Conservation (phyloP, 2,329 filamentous ascomycete species). For the Claviceps africana region DNA sequence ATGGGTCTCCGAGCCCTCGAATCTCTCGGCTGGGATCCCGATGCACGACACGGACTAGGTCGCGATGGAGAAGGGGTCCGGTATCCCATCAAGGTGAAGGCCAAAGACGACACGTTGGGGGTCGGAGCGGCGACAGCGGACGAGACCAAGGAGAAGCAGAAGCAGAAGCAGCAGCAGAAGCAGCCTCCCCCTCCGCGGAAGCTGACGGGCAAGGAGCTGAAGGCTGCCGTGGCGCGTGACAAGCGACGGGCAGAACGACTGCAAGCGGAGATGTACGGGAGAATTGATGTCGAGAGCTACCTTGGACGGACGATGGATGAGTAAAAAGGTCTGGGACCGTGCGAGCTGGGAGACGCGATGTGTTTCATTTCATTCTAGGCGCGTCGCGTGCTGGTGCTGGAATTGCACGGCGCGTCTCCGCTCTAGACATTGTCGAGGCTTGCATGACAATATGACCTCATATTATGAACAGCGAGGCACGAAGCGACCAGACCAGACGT, state of each 20-base stretch:
- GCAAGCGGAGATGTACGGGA: conserved; percentile 57
- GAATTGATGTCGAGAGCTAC: conserved; percentile 64
- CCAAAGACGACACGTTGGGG: conserved; percentile 64
- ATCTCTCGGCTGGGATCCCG: conserved; percentile 61
- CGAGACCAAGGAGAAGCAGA: conserved; percentile 19
- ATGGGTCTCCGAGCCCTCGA: conserved; percentile 56
- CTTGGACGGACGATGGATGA: conserved; percentile 31
- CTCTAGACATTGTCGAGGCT: no score
- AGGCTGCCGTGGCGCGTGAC: conserved; percentile 29
- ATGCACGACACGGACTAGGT: conserved; percentile 58
- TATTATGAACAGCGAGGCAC: no score
- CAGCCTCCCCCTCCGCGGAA: conserved; percentile 32
- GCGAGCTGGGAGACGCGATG: neutral
- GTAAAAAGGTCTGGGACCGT: neutral
- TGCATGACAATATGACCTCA: no score
- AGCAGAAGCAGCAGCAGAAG: conserved; percentile 25
- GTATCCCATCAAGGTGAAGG: conserved; percentile 57
- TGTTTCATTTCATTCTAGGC: no score
- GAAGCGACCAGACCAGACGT: no score
- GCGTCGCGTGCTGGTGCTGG: no score
- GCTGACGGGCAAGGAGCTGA: conserved; percentile 40
- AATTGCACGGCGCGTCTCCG: no score
- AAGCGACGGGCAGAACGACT: conserved; percentile 49
- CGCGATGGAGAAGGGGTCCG: conserved; percentile 56
- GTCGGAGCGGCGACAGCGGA: conserved; percentile 40